Evolutionary conservation across 2,329 filamentous ascomycete species (phyloP), one percentile per base, ranked within the genome.

Genomic region (Xylaria sp.): DNA sequence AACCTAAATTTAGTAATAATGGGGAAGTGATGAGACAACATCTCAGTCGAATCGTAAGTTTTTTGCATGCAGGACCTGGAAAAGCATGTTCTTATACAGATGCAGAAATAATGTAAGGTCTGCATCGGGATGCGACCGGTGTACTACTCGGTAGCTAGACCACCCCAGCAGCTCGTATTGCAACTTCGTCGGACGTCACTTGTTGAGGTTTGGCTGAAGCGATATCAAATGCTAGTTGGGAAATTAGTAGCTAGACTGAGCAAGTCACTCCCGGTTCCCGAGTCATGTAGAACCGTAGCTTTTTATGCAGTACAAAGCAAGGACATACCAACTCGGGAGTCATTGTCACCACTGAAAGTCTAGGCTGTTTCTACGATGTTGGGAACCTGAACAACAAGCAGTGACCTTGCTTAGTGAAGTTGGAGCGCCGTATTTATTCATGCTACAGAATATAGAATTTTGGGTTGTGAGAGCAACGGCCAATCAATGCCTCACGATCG

Each of bases 1-100:
- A 61, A 37, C 40, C 68, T 63, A 65, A 44, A 42, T 65, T 40
- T 44, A 65, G 65, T 44, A 62, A 42, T 57, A 40, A 61, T 53
- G 57, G 32, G 54, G 42, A 47, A 48, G 61, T 53, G 59, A 66
- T 42, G 60, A 51, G 48, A 63, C 21, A 54, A 27, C 60, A 60
- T 48, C 40, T 51, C 53, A 60, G 67, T 66, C 44, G 40, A 54
- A 63, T 66, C 59, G 59, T 47, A 69, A 69, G 53, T 55, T 66
- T 50, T 50, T 55, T 50, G 21, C 18, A 69, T 62, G 66, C 66
- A 69, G 42, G 50, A 35, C 59, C 60, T 12, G 57, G 51, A 27
- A 58, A 27, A 58, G 55, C 66, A 32, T 47, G 47, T 47, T 44
- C 44, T 27, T 63, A 53, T 57, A 61, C 50, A 47, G n/a, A 51